Conservation (phyloP, 2,329 filamentous ascomycete species). For the Hortaea werneckii region DNA sequence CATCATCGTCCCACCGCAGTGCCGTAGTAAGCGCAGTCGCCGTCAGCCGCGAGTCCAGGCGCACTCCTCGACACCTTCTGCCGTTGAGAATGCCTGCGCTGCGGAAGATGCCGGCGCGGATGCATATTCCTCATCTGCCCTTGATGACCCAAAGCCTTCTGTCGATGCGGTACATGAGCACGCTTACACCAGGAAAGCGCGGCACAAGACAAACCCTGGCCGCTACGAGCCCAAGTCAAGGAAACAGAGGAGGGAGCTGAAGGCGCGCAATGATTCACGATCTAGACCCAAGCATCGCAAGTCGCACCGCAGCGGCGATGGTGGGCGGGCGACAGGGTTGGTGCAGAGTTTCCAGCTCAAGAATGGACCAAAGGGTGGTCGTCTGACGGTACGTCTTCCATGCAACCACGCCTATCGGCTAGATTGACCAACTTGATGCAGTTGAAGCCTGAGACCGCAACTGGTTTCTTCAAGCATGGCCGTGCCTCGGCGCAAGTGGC, state of each 20-base stretch:
- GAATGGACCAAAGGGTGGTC: constrained; percentile 32
- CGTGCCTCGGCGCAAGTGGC: constrained; percentile 36
- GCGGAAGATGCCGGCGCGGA: neutral
- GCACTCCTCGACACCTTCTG: constrained; percentile 2
- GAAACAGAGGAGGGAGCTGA: constrained; percentile 23
- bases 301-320: constrained; percentile 27
- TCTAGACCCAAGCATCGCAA: constrained; percentile 22
- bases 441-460: constrained; percentile 32
- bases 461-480: constrained; percentile 41
- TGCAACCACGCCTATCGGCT: neutral
- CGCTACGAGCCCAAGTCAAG: constrained; percentile 32
- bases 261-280: constrained; percentile 10
- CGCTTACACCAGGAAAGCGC: constrained; percentile 33
- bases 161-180: too few species aligned
- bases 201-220: constrained; percentile 38
- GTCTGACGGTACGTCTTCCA: constrained; percentile 34
- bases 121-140: too few species aligned
- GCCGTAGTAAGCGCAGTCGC: neutral
- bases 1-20: constrained; percentile 5
- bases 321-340: constrained; percentile 27
- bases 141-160: too few species aligned
- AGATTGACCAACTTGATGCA: constrained; percentile 13
- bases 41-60: too few species aligned
- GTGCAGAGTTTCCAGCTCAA: constrained; percentile 36
- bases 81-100: neutral